These are phyloP conservation scores for Ophiocordyceps camponoti-rufipedis DNA, from an alignment of 2,329 filamentous ascomycete genomes.

Conservation along the genomic window DNA sequence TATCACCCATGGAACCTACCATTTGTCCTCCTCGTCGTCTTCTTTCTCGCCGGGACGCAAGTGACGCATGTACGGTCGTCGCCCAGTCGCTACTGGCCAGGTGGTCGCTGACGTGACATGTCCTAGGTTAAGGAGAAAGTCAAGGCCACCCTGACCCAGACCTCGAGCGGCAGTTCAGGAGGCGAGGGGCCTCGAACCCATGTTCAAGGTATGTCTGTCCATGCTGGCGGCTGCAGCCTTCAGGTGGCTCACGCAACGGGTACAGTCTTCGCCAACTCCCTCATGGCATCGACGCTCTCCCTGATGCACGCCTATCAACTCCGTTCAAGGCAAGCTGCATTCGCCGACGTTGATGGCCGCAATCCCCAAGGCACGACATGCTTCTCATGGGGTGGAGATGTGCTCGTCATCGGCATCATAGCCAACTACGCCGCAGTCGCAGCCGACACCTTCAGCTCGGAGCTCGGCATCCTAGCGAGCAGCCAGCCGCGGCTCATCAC, in stretches of 20 bases:
- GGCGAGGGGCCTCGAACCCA: constrained; percentile 73
- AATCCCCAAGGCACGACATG: constrained; percentile 27
- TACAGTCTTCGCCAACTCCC: constrained; percentile 66
- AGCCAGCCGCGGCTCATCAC: constrained; percentile 71
- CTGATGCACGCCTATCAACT: constrained; percentile 44
- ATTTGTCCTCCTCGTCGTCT: constrained; percentile 66
- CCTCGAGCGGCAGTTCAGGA: constrained; percentile 51
- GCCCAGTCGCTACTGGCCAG: background rate
- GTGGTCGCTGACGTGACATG: constrained; percentile 4
- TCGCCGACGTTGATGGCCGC: constrained; percentile 13
- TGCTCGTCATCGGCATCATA: constrained; percentile 47
- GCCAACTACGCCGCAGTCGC: constrained; percentile 82
- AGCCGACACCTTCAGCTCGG: constrained; percentile 87
- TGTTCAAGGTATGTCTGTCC: constrained; percentile 42
- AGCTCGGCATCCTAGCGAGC: constrained; percentile 77
- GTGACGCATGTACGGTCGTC: constrained; percentile 51
- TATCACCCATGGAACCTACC: constrained; percentile 89
- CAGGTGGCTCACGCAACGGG: background rate
- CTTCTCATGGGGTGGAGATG: constrained; percentile 42
- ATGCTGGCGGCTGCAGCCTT: too few species aligned
- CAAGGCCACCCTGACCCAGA: constrained; percentile 67
- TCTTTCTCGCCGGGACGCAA: constrained; percentile 71
- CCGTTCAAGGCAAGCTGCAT: constrained; percentile 22
- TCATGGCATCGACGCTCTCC: constrained; percentile 50
- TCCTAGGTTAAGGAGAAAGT: constrained; percentile 64